Evolutionary conservation across 2,329 filamentous ascomycete genomes (phyloP).

Genomic region (Pseudogymnoascus verrucosus): DNA sequence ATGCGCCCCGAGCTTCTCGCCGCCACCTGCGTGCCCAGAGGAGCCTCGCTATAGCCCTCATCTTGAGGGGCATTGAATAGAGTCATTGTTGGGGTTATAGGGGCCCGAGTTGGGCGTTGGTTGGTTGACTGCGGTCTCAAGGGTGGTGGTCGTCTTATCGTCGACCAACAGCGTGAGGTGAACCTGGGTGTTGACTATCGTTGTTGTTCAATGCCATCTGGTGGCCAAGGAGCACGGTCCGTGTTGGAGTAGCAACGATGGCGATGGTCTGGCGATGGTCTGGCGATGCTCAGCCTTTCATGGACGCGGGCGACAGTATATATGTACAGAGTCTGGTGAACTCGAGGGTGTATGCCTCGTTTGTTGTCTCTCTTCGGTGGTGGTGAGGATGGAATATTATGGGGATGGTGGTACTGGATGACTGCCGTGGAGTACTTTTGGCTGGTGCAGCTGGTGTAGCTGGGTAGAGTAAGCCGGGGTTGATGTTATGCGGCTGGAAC

Average conservation of each 20-base stretch:
- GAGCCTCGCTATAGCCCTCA: slow-evolving; percentile 30
- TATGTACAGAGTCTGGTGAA: background rate
- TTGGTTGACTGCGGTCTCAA: background rate
- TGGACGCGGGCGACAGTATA: background rate
- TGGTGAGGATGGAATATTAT: background rate
- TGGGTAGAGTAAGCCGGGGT: background rate
- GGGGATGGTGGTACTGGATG: background rate
- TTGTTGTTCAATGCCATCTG: background rate
- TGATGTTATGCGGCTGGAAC: background rate
- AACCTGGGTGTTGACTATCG: background rate
- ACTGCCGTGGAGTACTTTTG: background rate
- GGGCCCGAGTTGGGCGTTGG: background rate
- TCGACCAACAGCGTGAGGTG: background rate
- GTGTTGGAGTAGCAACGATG: background rate
- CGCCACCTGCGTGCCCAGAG: slow-evolving; percentile 15
- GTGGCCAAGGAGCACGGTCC: background rate
- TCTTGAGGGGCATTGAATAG: slow-evolving; percentile 22
- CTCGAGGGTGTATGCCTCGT: background rate
- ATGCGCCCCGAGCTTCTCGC: background rate
- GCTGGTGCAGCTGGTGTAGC: background rate
- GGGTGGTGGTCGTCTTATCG: background rate
- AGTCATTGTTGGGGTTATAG: background rate
- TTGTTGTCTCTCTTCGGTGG: background rate
- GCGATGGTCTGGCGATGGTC: background rate
- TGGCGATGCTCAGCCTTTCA: background rate